Evolutionary conservation across 768 basidiomycete genomes (phyloP).

Genomic region (Collybiopsis luxurians): DNA sequence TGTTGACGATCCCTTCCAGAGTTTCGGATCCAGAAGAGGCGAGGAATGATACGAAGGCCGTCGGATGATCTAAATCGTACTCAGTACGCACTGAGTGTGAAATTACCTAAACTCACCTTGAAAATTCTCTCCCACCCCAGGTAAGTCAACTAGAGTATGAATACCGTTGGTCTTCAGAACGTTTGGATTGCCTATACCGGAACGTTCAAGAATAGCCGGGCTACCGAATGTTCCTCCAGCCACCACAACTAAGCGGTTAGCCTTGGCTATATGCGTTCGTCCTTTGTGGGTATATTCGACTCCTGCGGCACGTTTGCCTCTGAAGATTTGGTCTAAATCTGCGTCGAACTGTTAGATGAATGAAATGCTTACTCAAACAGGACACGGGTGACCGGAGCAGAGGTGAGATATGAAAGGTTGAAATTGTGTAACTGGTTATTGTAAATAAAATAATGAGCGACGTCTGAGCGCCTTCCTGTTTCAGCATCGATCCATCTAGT

Average conservation of each 20-base stretch:
- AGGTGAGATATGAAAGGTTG: no score
- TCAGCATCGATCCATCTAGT: slow-evolving; percentile 7
- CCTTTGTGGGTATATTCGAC: slow-evolving; percentile 47
- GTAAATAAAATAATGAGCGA: slow-evolving; percentile 10
- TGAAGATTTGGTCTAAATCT: no score
- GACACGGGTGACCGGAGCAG: no score
- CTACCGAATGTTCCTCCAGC: slow-evolving; percentile 56
- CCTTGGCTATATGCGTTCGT: slow-evolving; percentile 16
- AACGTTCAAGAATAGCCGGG: slow-evolving; percentile 53
- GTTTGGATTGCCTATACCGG: slow-evolving; percentile 60
- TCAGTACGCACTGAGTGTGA: neutral
- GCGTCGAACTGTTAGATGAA: no score
- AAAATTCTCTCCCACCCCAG: slow-evolving; percentile 75
- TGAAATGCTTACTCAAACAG: no score
- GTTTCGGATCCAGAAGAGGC: slow-evolving; percentile 46
- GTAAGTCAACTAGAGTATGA: slow-evolving; percentile 54
- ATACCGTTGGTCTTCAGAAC: slow-evolving; percentile 50
- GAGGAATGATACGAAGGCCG: slow-evolving; percentile 35
- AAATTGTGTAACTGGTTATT: no score
- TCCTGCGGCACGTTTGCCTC: slow-evolving; percentile 35
- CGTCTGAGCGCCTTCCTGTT: slow-evolving; percentile 23
- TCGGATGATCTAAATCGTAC: slow-evolving; percentile 35
- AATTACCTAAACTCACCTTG: slow-evolving; percentile 34
- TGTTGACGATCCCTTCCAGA: slow-evolving; percentile 44
- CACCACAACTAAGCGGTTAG: slow-evolving; percentile 46